Conservation (phyloP, 2,329 filamentous ascomycete species). For the Fusarium heterosporum region DNA sequence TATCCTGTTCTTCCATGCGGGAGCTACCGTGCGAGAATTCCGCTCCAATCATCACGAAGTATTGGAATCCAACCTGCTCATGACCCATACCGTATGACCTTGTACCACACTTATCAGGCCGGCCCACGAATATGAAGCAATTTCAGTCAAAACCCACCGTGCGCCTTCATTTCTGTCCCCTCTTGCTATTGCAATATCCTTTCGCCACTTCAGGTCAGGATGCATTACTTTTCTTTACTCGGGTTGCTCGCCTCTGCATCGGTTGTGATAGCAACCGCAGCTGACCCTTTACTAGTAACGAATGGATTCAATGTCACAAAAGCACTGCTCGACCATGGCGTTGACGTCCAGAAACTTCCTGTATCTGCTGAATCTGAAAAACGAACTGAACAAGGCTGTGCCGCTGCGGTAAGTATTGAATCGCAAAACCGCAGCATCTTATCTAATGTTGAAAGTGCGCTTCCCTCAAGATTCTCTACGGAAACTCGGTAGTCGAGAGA, state of each 20-base stretch:
- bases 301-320: conserved; percentile 24
- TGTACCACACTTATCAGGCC: background rate
- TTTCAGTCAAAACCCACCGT: no score
- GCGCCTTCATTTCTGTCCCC: no score
- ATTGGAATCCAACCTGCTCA: background rate
- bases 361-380: background rate
- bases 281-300: conserved; percentile 1
- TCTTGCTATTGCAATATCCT: no score
- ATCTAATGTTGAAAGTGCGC: conserved; percentile 10
- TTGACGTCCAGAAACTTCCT: conserved; percentile 16
- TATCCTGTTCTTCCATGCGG: background rate
- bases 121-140: no score
- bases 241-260: background rate
- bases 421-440: background rate
- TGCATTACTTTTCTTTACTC: conserved; percentile 3
- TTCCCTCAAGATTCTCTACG: conserved; percentile 29
- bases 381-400: conserved; percentile 4
- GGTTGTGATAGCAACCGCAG: background rate
- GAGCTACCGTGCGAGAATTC: background rate
- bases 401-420: conserved; percentile 10
- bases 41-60: background rate
- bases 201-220: background rate
- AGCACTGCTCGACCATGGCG: conserved; percentile 22
- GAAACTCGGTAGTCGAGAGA: conserved; percentile 16
- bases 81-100: background rate